These are phyloP conservation scores for Vitis amurensis DNA, from an alignment of 164 flowering plant genomes.

Conservation along the genomic window DNA sequence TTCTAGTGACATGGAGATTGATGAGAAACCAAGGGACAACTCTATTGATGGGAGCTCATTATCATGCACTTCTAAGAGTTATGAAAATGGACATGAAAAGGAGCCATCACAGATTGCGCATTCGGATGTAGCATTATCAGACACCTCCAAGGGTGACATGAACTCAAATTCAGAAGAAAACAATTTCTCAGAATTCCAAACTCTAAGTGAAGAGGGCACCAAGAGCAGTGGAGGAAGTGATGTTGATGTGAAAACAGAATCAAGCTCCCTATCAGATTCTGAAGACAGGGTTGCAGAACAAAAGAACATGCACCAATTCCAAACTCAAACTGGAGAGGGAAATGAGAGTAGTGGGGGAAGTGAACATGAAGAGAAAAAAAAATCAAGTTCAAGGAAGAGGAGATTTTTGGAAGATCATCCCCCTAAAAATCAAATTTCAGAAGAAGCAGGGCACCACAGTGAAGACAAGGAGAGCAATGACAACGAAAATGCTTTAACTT, in stretches of 20 bases:
- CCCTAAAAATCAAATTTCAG: too few species aligned
- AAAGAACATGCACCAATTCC: conserved; percentile 1
- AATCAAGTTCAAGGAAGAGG: conserved; percentile 8
- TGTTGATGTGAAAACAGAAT: too few species aligned
- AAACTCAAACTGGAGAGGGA: background rate
- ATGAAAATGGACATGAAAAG: conserved; percentile 15
- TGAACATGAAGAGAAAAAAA: conserved; percentile 10
- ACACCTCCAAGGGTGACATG: conserved; percentile 3
- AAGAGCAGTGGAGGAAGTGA: too few species aligned
- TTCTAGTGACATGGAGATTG: conserved; percentile 38
- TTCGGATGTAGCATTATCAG: conserved; percentile 6
- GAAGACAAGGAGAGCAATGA: conserved; percentile 1
- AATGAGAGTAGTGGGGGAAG: conserved; percentile 6
- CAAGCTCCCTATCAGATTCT: conserved; percentile 12
- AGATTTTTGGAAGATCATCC: background rate
- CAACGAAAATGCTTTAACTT: conserved; percentile 10
- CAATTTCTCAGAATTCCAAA: too few species aligned
- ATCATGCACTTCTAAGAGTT: conserved; percentile 14
- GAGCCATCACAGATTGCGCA: conserved; percentile 3
- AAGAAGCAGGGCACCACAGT: background rate
- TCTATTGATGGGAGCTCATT: conserved; percentile 24
- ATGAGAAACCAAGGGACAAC: conserved; percentile 32
- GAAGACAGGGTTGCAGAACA: conserved; percentile 12
- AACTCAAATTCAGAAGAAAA: background rate
- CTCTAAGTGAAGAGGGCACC: too few species aligned